Evolutionary conservation across 768 basidiomycete species (phyloP).

Genomic region (Xerocomus brunneocitrinus): DNA sequence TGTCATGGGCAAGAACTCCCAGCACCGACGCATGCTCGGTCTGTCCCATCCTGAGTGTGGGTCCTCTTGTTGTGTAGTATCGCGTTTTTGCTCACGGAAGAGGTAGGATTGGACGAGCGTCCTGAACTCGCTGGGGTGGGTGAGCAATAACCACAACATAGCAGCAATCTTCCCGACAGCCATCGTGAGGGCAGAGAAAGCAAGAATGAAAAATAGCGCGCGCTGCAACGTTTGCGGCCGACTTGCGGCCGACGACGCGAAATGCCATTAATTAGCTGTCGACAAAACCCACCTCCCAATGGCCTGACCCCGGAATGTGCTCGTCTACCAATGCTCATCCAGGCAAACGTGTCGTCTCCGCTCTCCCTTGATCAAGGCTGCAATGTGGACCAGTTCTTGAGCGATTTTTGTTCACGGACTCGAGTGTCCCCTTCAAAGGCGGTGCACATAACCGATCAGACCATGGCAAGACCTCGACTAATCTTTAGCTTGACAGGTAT

Average conservation of each 20-base stretch:
- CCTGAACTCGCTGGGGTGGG: constrained; percentile 81
- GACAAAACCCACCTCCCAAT: constrained; percentile 23
- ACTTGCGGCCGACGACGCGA: no score
- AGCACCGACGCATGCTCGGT: constrained; percentile 80
- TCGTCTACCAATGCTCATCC: constrained; percentile 46
- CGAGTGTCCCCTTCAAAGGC: constrained; percentile 40
- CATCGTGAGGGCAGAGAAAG: constrained; percentile 7
- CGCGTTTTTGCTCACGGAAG: constrained; percentile 76
- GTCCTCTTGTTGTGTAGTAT: constrained; percentile 68
- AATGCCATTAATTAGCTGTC: background rate
- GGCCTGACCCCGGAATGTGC: constrained; percentile 37
- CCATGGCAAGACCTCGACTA: no score
- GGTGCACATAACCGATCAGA: constrained; percentile 23
- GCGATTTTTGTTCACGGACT: constrained; percentile 44
- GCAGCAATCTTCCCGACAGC: constrained; percentile 50
- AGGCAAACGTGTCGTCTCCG: constrained; percentile 31
- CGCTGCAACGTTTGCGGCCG: background rate
- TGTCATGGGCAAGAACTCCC: constrained; percentile 84
- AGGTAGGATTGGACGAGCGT: constrained; percentile 79
- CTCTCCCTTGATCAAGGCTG: constrained; percentile 35
- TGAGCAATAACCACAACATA: constrained; percentile 64
- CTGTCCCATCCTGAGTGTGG: constrained; percentile 85
- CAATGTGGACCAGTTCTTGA: constrained; percentile 44
- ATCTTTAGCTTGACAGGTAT: no score
- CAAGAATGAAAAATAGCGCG: background rate